Evolutionary conservation across 768 basidiomycete genomes (phyloP).

Genomic region (Phanerochaete carnosa): DNA sequence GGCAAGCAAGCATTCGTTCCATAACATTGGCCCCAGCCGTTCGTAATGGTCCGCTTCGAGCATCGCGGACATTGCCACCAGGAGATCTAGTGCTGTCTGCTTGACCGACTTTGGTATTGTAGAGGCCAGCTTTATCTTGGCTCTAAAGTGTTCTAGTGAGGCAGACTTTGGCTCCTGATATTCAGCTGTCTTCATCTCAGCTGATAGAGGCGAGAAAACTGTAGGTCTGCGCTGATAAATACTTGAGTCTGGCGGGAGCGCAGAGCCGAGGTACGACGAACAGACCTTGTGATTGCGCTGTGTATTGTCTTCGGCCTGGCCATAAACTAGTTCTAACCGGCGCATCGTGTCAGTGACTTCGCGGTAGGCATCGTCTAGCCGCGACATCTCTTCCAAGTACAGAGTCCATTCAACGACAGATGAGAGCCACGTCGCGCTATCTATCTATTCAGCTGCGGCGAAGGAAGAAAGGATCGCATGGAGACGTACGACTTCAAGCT

Average conservation of each 20-base stretch:
- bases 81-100: constrained; percentile 46
- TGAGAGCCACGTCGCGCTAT: constrained; percentile 23
- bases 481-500: constrained; percentile 58
- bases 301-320: constrained; percentile 44
- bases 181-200: not conserved
- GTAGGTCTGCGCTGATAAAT: constrained; percentile 40
- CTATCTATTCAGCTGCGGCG: not conserved
- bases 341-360: constrained; percentile 40
- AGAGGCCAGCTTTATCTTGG: not conserved
- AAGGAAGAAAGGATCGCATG: not conserved
- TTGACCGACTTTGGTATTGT: constrained; percentile 15
- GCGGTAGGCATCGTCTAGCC: constrained; percentile 29
- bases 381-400: constrained; percentile 28
- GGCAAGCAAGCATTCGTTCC: constrained; percentile 49
- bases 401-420: constrained; percentile 27
- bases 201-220: constrained; percentile 19
- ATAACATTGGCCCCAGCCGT: constrained; percentile 52
- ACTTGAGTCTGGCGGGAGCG: not conserved
- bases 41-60: constrained; percentile 47
- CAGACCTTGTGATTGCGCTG: constrained; percentile 43
- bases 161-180: not conserved
- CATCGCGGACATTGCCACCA: constrained; percentile 60
- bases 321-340: constrained; percentile 49
- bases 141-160: not conserved
- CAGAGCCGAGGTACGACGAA: not conserved